Evolutionary conservation across 78 protist species (phyloP).

Genomic region (Emiliania huxleyi): DNA sequence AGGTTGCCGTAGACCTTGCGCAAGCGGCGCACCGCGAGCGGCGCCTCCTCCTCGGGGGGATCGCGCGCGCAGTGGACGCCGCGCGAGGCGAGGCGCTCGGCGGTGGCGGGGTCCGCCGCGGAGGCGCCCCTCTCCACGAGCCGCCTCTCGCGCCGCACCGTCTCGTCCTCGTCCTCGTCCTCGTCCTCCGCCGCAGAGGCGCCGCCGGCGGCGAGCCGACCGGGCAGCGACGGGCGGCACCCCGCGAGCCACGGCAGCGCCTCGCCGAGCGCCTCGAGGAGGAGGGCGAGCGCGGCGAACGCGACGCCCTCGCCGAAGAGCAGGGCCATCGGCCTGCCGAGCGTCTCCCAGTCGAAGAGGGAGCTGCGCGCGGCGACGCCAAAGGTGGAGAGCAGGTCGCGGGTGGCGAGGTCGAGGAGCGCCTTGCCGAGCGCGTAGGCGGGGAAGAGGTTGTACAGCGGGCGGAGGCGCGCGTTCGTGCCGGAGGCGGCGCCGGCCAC

Average conservation of each 20-base stretch:
- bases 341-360: background rate
- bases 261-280: background rate
- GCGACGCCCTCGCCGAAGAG: background rate
- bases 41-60: background rate
- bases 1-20: background rate
- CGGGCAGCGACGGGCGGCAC: background rate
- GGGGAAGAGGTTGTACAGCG: slow-evolving; percentile 4
- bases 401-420: background rate
- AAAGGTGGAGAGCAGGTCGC: background rate
- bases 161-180: too few species aligned
- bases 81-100: background rate
- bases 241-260: background rate
- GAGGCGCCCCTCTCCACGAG: too few species aligned
- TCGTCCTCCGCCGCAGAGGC: background rate
- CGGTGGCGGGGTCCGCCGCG: background rate
- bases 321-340: background rate
- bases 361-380: background rate
- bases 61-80: too few species aligned
- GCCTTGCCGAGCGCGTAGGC: slow-evolving; percentile 42
- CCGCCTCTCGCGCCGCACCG: too few species aligned
- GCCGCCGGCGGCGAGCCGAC: background rate
- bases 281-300: background rate
- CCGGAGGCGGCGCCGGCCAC: background rate
- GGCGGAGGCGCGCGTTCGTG: background rate
- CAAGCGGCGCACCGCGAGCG: background rate